Conservation (phyloP, 2,329 filamentous ascomycete genomes). For the Gnomoniopsis smithogilvyi region DNA sequence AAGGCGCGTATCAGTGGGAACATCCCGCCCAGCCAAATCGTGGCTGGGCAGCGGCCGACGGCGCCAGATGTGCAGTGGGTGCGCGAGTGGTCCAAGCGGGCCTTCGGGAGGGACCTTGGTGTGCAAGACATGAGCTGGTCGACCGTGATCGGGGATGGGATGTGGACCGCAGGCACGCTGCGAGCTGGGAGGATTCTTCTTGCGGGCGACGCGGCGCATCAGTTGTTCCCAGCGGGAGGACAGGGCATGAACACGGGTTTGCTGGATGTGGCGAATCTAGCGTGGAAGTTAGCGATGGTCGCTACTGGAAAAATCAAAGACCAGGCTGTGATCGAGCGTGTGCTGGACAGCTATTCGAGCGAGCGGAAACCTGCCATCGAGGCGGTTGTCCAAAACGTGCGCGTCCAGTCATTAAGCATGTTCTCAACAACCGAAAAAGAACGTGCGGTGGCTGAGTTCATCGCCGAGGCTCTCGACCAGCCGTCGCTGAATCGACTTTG, state of each 20-base stretch:
- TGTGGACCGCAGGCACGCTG: slow-evolving; percentile 36
- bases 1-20: not conserved
- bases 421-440: slow-evolving; percentile 1
- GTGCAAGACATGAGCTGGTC: slow-evolving; percentile 5
- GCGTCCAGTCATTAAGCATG: not conserved
- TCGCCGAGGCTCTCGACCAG: slow-evolving; percentile 5
- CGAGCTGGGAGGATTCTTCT: slow-evolving; percentile 48
- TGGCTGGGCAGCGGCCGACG: not conserved
- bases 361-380: not conserved
- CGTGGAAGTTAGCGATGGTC: slow-evolving; percentile 44
- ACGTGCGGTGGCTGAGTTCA: slow-evolving; percentile 4
- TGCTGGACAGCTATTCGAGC: slow-evolving; percentile 13
- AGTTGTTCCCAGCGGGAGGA: slow-evolving; percentile 52
- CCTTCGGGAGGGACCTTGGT: slow-evolving; percentile 3
- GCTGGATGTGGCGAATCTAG: slow-evolving; percentile 50
- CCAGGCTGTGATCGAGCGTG: not conserved
- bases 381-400: slow-evolving; percentile 2
- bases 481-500: slow-evolving; percentile 5
- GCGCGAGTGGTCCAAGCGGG: not conserved
- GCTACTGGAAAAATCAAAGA: not conserved
- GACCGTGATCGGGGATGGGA: slow-evolving; percentile 6
- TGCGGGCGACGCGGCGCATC: slow-evolving; percentile 56
- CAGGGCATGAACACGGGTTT: slow-evolving; percentile 59
- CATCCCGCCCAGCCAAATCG: not conserved
- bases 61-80: not conserved